Base-by-base conservation (phyloP, 1,284 basidiomycete genomes). In the Cryptococcus maquisensis region DNA sequence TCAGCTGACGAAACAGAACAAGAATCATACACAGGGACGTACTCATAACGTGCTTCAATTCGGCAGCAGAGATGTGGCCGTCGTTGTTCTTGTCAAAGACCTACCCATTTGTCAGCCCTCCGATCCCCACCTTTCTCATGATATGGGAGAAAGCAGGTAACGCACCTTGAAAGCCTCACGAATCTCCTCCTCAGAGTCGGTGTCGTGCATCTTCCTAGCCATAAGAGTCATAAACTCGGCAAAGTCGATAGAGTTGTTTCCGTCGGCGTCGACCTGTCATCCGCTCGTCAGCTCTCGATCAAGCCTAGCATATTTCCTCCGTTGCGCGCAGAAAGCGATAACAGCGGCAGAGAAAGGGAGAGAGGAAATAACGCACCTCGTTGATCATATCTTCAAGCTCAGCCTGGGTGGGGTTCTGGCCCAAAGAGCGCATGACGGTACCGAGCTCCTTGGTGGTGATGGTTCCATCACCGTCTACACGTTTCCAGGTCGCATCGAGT, bases 361-460 rank as follows among this genome's bases (percentile, higher is more conserved):
- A 32, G 40, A 37, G 37, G 37, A 35, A 44, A 39, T 32, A 9
- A 43, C 47, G 48, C 49, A 91, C 89, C 78, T 93, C 89, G 79
- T 90, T 91, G 82, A 94, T 93, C 90, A 96, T 96, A 80, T 95
- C 92, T 75, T 91, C 87, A 47, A 97, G 82, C 79, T 98, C 93
- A 4, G 88, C 88, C 74, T 97, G 91, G 52, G 92, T 95, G 2
- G 93, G 93, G 79, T 95, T 97, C 79, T 96, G 93, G 20, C 94
- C 94, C 18, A 97, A 82, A 44, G 91, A 94, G 59, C 93, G 87
- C 94, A 98, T 97, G 67, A 97, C 93, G 51, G 90, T 94, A 57
- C 93, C 93, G 66, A 97, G 87, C 80, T 98, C 93, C 72, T 86
- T 86, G 64, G 89, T 90, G 55, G 92, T 96, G 82, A 98, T 96